Base-by-base conservation (phyloP, 2,329 filamentous ascomycete species). In the Chalara sp. region DNA sequence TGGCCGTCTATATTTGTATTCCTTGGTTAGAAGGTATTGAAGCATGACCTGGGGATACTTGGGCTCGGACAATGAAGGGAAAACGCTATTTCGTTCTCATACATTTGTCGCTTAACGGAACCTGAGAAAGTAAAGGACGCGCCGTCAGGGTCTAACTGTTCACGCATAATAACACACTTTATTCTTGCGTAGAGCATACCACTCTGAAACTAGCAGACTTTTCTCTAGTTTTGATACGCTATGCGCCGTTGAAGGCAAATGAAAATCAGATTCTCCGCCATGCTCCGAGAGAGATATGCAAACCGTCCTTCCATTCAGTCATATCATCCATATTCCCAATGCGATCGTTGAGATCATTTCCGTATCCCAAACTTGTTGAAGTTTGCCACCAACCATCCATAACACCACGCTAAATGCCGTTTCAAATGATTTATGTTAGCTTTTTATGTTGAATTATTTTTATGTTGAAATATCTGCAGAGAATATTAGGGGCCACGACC, bases 351-450 rank as follows among this genome's bases (percentile, higher is more conserved):
- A 62, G 58, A 63, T 61, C 59, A 45, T 46, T 56, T 56, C 53
- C 50, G 44, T 62, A 65, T 62, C 58, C 62, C 59, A 61, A 61
- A 63, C 61, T 57, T 65, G 63, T 65, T 65, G 63, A 65, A 65
- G 57, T 63, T 62, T 61, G 55, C 51, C 21, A 21, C 21, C 21
- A 21, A 21, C 21, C 21, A 21, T 21, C 58, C 59, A 28, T 51
- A 61, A 63, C 61, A 62, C 62, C 60, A 55, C 58, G 60, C 62
- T 63, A 63, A 55, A 64, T 65, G 62, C 61, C 63, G 58, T 53
- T 49, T 55, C 53, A 58, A 59, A 52, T 49, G 49, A 50, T 44
- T 28, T 41, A 56, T 32, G 44, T 46, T 45, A 42, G 48, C 39
- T 45, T 33, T 49, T 39, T 44, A 51, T 49, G 21, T 21, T 21